Base-by-base conservation (phyloP, 2,329 filamentous ascomycete genomes). In the Drechslerella coelobrocha region DNA sequence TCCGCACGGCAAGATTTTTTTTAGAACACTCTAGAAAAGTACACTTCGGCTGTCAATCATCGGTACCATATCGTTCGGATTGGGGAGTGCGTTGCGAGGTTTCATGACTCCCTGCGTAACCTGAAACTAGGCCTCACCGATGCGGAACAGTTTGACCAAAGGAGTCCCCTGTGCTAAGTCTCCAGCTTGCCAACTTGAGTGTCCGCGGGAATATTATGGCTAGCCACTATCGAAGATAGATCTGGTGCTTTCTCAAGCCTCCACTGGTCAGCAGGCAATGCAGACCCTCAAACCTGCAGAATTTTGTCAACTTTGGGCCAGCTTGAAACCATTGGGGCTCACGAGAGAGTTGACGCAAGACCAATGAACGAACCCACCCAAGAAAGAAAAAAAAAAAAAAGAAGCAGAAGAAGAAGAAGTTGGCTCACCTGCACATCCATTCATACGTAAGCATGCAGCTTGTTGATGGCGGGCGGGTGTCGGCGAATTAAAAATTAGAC, bases 51-150 rank as follows among this genome's bases (percentile, higher is more conserved):
- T 31, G n/a, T n/a, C n/a, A n/a, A n/a, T n/a, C n/a, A n/a, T n/a
- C n/a, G n/a, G n/a, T n/a, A n/a, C n/a, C n/a, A 17, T 8, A 41
- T 41, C n/a, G 37, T 45, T 45, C 41, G 19, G n/a, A 41, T 14
- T n/a, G n/a, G 41, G 41, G 41, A 21, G 4, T 45, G 41, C 41
- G 17, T 45, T 45, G 41, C 41, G 37, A 31, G 7, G 37, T 41
- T 41, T 41, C 37, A 41, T 5, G 9, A 14, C 5, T 5, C 9
- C 9, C 37, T 41, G 37, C 37, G n/a, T 14, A 14, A 23, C 17
- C 17, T 45, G 41, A 45, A 45, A 45, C 41, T 2, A 45, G 19
- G 41, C 41, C 41, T 45, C 41, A 45, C 41, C 41, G 19, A 45
- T 45, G 19, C 19, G 19, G 41, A 45, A 45, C 41, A 45, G 14